These are phyloP conservation scores for Syncephalastrum contaminatum DNA, from an alignment of 371 early-diverging fungal genomes.

Conservation along the genomic window DNA sequence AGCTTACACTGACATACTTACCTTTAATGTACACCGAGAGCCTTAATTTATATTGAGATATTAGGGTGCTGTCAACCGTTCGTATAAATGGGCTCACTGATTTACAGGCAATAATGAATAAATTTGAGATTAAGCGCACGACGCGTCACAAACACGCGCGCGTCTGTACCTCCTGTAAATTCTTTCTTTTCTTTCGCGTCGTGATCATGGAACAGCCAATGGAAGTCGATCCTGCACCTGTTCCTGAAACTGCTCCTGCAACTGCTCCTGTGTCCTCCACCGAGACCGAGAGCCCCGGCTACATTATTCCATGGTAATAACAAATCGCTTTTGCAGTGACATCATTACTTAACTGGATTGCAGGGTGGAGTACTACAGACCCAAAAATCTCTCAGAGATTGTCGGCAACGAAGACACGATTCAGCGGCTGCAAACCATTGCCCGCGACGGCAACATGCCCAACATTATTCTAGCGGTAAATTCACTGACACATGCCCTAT, in stretches of 20 bases:
- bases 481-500: neutral
- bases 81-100: too few species aligned
- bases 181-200: constrained; percentile 3
- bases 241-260: neutral
- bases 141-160: too few species aligned
- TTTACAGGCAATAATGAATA: too few species aligned
- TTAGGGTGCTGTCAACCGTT: too few species aligned
- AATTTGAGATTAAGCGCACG: too few species aligned
- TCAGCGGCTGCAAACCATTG: constrained; percentile 82
- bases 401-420: constrained; percentile 96
- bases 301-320: constrained; percentile 15
- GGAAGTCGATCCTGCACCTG: constrained; percentile 4
- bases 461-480: constrained; percentile 93
- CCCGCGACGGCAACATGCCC: constrained; percentile 93
- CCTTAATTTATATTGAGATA: too few species aligned
- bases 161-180: too few species aligned
- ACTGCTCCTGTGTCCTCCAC: neutral
- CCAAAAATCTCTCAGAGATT: constrained; percentile 84
- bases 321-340: neutral
- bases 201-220: constrained; percentile 2
- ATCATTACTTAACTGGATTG: neutral
- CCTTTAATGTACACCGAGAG: too few species aligned
- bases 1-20: too few species aligned
- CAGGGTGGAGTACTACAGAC: constrained; percentile 98
- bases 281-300: constrained; percentile 9